Evolutionary conservation across 305 asterid genomes (phyloP), one percentile per base, ranked within the genome.

Genomic region (Andrographis paniculata): DNA sequence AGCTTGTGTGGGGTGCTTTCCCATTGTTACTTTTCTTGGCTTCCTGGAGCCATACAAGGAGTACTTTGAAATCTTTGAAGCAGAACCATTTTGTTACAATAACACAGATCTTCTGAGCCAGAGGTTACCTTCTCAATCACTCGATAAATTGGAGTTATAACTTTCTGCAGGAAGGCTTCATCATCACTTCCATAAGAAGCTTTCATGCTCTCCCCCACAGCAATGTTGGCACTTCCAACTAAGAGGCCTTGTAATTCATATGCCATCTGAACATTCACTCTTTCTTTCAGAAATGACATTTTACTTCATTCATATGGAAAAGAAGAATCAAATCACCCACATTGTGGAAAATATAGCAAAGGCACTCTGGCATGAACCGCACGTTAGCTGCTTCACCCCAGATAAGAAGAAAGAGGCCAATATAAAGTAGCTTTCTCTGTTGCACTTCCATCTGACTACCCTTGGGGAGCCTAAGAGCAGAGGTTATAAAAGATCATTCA

Each of bases 381-480:
- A 84, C 60, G 53, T 92, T 92, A 61, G 94, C 97, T 48, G 94
- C 99, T 75, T 92, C 99, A 23, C 99, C 99, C 99, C 99, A 92
- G 52, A 92, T 82, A 61, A 92, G 95, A 70, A 92, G 97, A 73
- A 81, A 92, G 46, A 92, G 95, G 53, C 97, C 95, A 95, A 81
- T 77, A 66, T 92, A 87, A 45, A 92, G 97, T 65, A 92, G 61
- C 75, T 79, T 92, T 57, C 97, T 72, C 62, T 92, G 99, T 55
- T 87, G 97, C 67, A 78, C 95, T 55, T 84, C 97, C 45, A 53
- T 65, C 48, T 76, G 80, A 27, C 73, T 94, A 28, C 33, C 33
- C 75, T 84, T 80, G 60, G 99, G 99, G 58, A 92, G 96, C 79
- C 99, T 92, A 59, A 45, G 49, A 48, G 66, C 50, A 58, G 50